phyloP scores from a whole-genome alignment of 192 early-diverging fungal genomes.

The Kickxella alabastrina region DNA sequence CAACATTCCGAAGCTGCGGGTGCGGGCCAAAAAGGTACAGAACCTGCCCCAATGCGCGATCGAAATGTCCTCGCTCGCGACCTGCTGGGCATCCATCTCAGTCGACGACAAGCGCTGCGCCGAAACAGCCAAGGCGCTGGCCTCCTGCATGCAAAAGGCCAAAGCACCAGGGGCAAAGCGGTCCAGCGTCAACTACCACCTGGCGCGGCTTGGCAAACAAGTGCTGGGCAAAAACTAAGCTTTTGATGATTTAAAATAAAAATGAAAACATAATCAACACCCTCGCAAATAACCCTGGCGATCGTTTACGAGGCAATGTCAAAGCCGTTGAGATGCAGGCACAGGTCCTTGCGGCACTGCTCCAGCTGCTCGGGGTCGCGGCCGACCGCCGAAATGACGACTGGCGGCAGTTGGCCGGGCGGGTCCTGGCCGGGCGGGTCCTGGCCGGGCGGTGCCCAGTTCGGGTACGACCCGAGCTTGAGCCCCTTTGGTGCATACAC shows the following conservation, averaged over 20 bases:
- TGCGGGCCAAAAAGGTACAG: constrained; percentile 26
- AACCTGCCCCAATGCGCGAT: constrained; percentile 39
- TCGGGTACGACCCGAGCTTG: constrained; percentile 39
- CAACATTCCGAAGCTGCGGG: constrained; percentile 40
- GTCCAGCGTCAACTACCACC: constrained; percentile 46
- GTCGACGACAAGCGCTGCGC: constrained; percentile 44
- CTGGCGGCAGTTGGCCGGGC: too few species aligned
- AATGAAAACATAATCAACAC: background rate
- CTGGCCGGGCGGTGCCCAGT: constrained; percentile 12
- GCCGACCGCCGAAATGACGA: constrained; percentile 25
- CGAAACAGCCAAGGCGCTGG: constrained; percentile 26
- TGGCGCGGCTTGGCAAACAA: constrained; percentile 47
- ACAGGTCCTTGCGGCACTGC: background rate
- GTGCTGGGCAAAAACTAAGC: constrained; percentile 42
- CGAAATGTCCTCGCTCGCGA: constrained; percentile 48
- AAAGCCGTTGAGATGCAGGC: background rate
- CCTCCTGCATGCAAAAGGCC: constrained; percentile 40
- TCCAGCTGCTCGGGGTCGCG: constrained; percentile 5
- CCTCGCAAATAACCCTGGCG: background rate
- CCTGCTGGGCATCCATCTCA: constrained; percentile 47
- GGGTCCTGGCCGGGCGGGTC: background rate
- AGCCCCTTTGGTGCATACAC: constrained; percentile 9
- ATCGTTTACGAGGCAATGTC: background rate
- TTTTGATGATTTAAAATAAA: background rate
- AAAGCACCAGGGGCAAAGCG: constrained; percentile 4